A percentile compares a stretch with the other conserved stretches of the same genome.
Conservation (phyloP, 2,329 filamentous ascomycete genomes). For the Gliomastix tumulicola region DNA sequence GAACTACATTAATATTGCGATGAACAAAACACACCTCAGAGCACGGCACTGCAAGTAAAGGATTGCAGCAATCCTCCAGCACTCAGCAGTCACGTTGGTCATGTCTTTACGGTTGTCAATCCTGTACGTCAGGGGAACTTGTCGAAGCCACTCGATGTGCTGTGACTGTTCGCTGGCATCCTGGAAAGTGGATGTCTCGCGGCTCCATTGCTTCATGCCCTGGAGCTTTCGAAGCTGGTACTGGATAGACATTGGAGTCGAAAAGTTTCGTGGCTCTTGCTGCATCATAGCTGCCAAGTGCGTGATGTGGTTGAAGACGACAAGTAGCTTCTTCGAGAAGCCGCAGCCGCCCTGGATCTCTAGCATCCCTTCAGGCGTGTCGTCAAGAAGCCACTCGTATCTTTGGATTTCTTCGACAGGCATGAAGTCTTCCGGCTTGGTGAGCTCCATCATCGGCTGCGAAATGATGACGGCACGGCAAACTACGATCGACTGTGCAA, state of each 20-base stretch:
- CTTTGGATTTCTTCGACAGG: slow-evolving; percentile 17
- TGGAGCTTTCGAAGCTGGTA: slow-evolving; percentile 17
- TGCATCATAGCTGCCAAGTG: slow-evolving; percentile 23
- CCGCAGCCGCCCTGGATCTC: slow-evolving; percentile 33
- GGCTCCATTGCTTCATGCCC: slow-evolving; percentile 26
- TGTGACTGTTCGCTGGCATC: slow-evolving; percentile 7
- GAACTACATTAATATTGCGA: background rate
- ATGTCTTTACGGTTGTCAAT: slow-evolving; percentile 21
- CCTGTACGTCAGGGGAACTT: slow-evolving; percentile 10
- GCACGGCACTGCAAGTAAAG: slow-evolving; percentile 31
- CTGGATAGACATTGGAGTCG: slow-evolving; percentile 20
- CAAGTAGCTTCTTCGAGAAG: slow-evolving; percentile 30
- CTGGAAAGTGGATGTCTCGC: slow-evolving; percentile 14
- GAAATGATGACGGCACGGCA: slow-evolving; percentile 29
- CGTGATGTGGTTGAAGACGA: slow-evolving; percentile 28
- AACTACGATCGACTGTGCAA: slow-evolving; percentile 30
- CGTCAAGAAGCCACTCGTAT: slow-evolving; percentile 31
- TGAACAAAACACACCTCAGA: slow-evolving; percentile 20
- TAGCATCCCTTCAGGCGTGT: slow-evolving; percentile 21
- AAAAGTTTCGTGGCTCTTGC: slow-evolving; percentile 20
- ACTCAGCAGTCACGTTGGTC: slow-evolving; percentile 32
- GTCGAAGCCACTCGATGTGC: slow-evolving; percentile 21
- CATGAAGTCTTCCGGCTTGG: slow-evolving; percentile 16
- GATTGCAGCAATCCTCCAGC: slow-evolving; percentile 30
- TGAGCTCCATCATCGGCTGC: slow-evolving; percentile 27